These are phyloP conservation scores for Porogramme epimiltina DNA, from an alignment of 1,284 basidiomycete species.

Conservation along the genomic window DNA sequence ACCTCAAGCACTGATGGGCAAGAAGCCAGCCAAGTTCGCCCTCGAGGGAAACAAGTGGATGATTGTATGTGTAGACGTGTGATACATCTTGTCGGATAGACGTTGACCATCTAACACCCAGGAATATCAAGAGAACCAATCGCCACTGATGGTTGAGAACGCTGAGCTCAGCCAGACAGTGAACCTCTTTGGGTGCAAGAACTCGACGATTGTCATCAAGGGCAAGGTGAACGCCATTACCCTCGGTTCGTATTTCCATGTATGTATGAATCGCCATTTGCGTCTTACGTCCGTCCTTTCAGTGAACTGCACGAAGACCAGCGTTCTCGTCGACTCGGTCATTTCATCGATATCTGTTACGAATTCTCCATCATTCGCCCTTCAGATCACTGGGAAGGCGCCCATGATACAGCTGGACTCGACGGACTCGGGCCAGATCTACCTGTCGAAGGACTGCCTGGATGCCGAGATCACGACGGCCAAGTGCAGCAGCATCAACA, in stretches of 20 bases:
- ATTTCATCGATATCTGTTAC: conserved; percentile 90
- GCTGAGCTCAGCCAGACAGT: conserved; percentile 85
- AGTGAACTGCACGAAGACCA: conserved; percentile 92
- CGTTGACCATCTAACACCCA: conserved; percentile 34
- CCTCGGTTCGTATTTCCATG: conserved; percentile 62
- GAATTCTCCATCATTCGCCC: conserved; percentile 88
- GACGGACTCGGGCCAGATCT: conserved; percentile 95
- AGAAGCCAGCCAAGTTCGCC: conserved; percentile 92
- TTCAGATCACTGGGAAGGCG: conserved; percentile 89
- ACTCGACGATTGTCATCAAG: conserved; percentile 83
- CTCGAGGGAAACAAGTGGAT: conserved; percentile 95
- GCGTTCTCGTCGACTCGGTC: conserved; percentile 88
- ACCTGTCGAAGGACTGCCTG: conserved; percentile 84
- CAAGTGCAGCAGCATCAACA: conserved; percentile 94
- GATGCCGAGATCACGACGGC: conserved; percentile 89
- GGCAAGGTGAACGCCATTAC: conserved; percentile 97
- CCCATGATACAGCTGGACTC: conserved; percentile 95
- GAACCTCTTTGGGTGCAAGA: conserved; percentile 92
- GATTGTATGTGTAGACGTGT: conserved; percentile 59
- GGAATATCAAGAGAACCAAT: conserved; percentile 94
- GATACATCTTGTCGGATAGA: not conserved
- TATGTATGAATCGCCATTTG: not conserved
- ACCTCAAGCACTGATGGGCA: conserved; percentile 76
- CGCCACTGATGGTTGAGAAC: conserved; percentile 74
- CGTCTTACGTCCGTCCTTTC: conserved; percentile 1